These are phyloP conservation scores for Conticribra weissflogii DNA, from an alignment of 108 stramenopile species.

Conservation along the genomic window DNA sequence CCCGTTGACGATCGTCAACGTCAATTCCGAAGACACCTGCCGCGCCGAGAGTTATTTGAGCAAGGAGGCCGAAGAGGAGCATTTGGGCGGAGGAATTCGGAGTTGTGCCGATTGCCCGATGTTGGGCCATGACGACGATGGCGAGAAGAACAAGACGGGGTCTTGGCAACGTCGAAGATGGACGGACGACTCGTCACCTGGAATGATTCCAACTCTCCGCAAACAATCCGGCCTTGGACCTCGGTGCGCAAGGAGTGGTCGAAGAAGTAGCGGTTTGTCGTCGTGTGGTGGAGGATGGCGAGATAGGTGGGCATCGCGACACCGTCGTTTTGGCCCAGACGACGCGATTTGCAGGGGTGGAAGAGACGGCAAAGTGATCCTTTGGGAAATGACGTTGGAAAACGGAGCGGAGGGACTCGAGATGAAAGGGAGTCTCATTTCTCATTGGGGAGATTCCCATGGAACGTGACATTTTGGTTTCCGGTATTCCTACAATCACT, in stretches of 20 bases:
- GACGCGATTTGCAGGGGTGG: conserved; percentile 50
- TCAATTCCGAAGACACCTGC: conserved; percentile 24
- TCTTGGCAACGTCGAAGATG: conserved; percentile 61
- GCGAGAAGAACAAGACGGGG: background rate
- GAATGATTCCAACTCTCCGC: conserved; percentile 32
- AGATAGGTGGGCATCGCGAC: conserved; percentile 52
- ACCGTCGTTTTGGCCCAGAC: conserved; percentile 44
- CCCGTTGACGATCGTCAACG: conserved; percentile 60
- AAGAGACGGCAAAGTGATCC: conserved; percentile 59
- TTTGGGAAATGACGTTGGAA: conserved; percentile 59
- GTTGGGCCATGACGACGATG: background rate
- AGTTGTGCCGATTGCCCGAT: conserved; percentile 41
- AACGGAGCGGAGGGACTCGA: background rate
- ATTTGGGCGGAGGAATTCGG: conserved; percentile 55
- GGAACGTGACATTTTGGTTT: background rate
- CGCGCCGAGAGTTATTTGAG: conserved; percentile 27
- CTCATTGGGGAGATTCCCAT: conserved; percentile 4
- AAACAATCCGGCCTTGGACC: conserved; percentile 15
- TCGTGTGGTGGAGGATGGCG: conserved; percentile 32
- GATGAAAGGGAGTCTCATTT: background rate
- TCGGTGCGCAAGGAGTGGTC: background rate
- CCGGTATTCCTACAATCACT: conserved; percentile 28
- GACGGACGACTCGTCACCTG: conserved; percentile 68
- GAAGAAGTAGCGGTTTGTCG: conserved; percentile 33
- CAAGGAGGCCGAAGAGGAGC: conserved; percentile 44